Evolutionary conservation across 495 filamentous ascomycete species (phyloP), one percentile per base, ranked within the genome.

Genomic region (Talaromyces borbonicus): DNA sequence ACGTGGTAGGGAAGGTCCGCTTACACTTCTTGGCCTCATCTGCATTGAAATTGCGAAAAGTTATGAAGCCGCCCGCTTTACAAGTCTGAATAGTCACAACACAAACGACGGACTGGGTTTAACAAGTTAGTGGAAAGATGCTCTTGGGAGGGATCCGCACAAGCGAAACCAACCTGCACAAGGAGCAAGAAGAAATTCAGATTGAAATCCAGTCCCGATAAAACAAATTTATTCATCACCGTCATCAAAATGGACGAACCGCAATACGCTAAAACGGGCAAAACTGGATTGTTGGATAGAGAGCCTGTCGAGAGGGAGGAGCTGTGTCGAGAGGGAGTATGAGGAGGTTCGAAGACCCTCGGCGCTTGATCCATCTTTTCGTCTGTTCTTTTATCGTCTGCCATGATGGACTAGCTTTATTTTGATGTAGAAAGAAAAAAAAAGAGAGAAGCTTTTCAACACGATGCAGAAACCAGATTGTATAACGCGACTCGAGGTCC

Each of bases 171-270:
- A 80, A 97, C 92, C 82, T 99, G 92, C 37, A 97, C 73, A 45
- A 74, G 80, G 23, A 97, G 79, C 46, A 96, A 80, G 65, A 97
- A 87, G 69, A 97, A 97, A 65, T 95, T 97, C 54, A 99, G 62
- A 66, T 99, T 99, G 72, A 92, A 99, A 50, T 85, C 77, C 11
- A 75, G 66, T 24, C 92, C 93, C 25, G 87, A 94, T 24, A 99
- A 74, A 40, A 95, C 89, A 61, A 92, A 99, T 76, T 99, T 99
- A 71, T 99, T 99, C 67, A 92, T 94, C 19, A 95, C 83, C 30
- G 93, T 99, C 92, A 99, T 99, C 63, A 90, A 72, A 52, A 99
- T 99, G 4, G 90, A 96, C 42, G 92, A 84, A 54, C 80, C 74
- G 67, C 92, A 99, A 70, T 99, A 99, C 18, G 84, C 80, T 41